Evolutionary conservation across 2,329 filamentous ascomycete species (phyloP).

Genomic region (Amphichorda felina): DNA sequence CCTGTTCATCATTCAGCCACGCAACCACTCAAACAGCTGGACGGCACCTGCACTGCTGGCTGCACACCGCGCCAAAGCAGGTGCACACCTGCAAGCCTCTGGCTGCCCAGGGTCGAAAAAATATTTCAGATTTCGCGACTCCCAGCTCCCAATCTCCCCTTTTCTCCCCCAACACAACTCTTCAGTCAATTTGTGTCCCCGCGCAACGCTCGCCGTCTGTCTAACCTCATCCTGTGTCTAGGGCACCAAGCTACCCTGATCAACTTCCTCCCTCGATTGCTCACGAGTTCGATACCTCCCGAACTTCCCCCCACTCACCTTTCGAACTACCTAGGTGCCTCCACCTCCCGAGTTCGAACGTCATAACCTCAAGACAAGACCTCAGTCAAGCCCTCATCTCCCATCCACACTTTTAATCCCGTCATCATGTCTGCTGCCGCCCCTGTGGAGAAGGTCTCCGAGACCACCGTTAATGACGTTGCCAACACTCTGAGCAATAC

Average conservation of each 20-base stretch:
- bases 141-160: slow-evolving; percentile 13
- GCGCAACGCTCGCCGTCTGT: slow-evolving; percentile 35
- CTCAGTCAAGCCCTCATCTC: slow-evolving; percentile 18
- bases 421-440: slow-evolving; percentile 75
- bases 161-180: slow-evolving; percentile 28
- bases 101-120: slow-evolving; percentile 14
- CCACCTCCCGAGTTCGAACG: slow-evolving; percentile 31
- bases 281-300: slow-evolving; percentile 53
- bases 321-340: slow-evolving; percentile 8
- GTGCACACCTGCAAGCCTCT: neutral
- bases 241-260: slow-evolving; percentile 84
- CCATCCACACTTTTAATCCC: slow-evolving; percentile 32
- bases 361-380: slow-evolving; percentile 16
- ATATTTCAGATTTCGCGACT: slow-evolving; percentile 27
- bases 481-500: slow-evolving; percentile 63
- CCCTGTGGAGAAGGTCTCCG: slow-evolving; percentile 51
- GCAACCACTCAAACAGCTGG: no score
- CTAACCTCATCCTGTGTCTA: slow-evolving; percentile 44
- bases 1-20: no score
- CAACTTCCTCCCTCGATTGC: slow-evolving; percentile 43
- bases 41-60: no score
- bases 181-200: slow-evolving; percentile 31
- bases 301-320: slow-evolving; percentile 25
- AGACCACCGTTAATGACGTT: slow-evolving; percentile 65
- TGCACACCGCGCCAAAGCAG: no score